Evolutionary conservation across 202 grass and related monocot genomes (phyloP).

Genomic region (Brachypodium distachyon): DNA sequence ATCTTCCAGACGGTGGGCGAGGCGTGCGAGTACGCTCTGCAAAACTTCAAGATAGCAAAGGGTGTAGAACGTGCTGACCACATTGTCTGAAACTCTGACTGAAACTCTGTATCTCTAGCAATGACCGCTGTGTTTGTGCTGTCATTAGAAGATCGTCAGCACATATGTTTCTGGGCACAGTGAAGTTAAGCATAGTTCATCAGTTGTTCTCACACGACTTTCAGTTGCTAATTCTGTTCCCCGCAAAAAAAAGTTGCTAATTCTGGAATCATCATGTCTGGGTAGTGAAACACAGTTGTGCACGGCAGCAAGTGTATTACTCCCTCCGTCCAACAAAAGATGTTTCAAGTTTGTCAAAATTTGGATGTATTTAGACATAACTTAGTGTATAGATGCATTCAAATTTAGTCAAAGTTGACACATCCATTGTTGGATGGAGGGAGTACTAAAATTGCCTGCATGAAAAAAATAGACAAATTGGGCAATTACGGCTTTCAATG

Average conservation of each 20-base stretch:
- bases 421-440: too few relatives aligned
- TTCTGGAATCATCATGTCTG: background rate
- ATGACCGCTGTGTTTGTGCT: background rate
- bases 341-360: too few relatives aligned
- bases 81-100: constrained; percentile 43
- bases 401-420: too few relatives aligned
- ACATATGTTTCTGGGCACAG: background rate
- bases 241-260: too few relatives aligned
- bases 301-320: background rate
- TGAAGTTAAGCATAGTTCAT: background rate
- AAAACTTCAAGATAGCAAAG: constrained; percentile 22
- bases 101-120: background rate
- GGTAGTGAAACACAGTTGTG: background rate
- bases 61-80: background rate
- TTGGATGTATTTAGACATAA: too few relatives aligned
- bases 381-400: too few relatives aligned
- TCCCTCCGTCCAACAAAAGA: too few relatives aligned
- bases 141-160: background rate
- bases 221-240: background rate
- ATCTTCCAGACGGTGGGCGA: constrained; percentile 62
- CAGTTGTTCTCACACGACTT: background rate
- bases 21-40: constrained; percentile 42
- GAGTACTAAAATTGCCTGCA: too few relatives aligned
- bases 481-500: background rate
- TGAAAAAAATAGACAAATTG: background rate